Evolutionary conservation across 1,284 basidiomycete genomes (phyloP), one percentile per base, ranked within the genome.

Genomic region (Tylopilus orsonianus): DNA sequence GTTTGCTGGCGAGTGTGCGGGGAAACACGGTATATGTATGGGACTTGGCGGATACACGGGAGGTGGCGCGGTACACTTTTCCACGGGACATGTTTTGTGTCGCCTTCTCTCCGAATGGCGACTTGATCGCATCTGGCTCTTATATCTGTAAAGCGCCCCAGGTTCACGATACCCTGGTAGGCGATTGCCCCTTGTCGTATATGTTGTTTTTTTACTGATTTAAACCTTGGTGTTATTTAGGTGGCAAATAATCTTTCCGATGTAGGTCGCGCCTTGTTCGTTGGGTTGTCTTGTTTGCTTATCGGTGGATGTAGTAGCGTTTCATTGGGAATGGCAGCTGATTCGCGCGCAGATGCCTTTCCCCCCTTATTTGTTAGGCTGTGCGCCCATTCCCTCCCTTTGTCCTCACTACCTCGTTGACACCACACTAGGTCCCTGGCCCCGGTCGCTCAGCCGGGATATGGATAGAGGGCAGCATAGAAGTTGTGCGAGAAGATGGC

Each of bases 31-130:
- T 59, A 10, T 44, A 26, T 13, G 53, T 60, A 3, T 60, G 60
- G 58, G 53, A 56, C 6, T 18, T 63, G 36, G 58, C 51, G 38
- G 44, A 3, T 4, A 19, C 46, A 8, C 44, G 7, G 14, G 61
- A 60, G 43, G 46, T 60, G 8, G 36, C 48, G 22, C 56, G 53
- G 20, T 60, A 63, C 34, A 4, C 42, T 10, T 63, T 60, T 44
- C 60, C 58, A 5, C 56, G 59, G 8, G 56, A 59, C 18, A 59
- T 63, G 56, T 37, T 59, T 3, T 63, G 59, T 33, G 61, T 61
- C 39, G 53, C 56, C 44, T 63, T 50, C 36, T 60, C 61, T 34
- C 58, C 59, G 10, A 51, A 57, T 12, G 61, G 58, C 35, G 56
- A 61, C 16, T 40, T 41, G 20, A 56, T 59, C 20, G 58, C 56